These are phyloP conservation scores for Meyerozyma carpophila DNA, from an alignment of 1,139 yeast species.

Conservation along the genomic window DNA sequence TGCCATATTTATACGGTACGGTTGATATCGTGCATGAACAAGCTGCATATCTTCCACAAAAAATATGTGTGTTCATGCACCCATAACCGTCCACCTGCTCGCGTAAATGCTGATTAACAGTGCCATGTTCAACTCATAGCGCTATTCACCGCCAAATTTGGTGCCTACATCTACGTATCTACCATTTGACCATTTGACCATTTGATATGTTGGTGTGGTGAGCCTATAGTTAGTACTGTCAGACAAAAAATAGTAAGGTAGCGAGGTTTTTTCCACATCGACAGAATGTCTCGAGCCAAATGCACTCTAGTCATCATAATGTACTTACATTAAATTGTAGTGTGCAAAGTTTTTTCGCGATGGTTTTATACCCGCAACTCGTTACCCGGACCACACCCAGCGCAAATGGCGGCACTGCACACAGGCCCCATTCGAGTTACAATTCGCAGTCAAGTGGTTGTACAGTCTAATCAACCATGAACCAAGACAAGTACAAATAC, in stretches of 20 bases:
- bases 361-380: not conserved
- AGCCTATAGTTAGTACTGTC: not conserved
- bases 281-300: constrained; percentile 19
- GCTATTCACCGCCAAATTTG: no score
- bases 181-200: no score
- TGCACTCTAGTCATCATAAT: constrained; percentile 17
- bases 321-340: not conserved
- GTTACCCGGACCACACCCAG: not conserved
- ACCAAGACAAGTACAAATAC: constrained; percentile 54
- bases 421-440: not conserved
- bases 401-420: not conserved
- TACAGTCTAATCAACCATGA: constrained; percentile 3
- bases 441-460: no score
- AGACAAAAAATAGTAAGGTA: constrained; percentile 11
- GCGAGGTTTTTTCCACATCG: constrained; percentile 18
- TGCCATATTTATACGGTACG: no score
- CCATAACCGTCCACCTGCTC: no score
- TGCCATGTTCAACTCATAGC: no score
- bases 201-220: no score
- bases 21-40: no score
- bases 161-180: no score
- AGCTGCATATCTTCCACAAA: no score
- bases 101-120: no score
- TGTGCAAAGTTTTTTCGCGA: not conserved
- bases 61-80: no score